These are phyloP conservation scores for Hibiscus mutabilis DNA, from an alignment of 345 rosid genomes.

Conservation along the genomic window DNA sequence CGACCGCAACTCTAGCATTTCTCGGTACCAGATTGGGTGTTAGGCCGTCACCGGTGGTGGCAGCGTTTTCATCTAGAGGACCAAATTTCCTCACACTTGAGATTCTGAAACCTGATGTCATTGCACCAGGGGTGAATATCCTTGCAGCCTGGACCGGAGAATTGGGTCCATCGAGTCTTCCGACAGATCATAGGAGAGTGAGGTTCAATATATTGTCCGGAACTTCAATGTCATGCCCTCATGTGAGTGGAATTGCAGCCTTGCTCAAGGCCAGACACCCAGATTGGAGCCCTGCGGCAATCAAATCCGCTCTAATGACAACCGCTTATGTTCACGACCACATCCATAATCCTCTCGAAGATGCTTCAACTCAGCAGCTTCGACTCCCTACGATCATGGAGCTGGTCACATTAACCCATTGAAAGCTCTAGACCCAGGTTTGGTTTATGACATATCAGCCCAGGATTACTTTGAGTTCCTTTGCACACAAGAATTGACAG, in stretches of 20 bases:
- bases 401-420: conserved; percentile 82
- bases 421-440: conserved; percentile 79
- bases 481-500: conserved; percentile 59
- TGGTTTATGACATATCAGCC: conserved; percentile 67
- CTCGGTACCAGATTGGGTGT: conserved; percentile 53
- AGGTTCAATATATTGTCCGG: conserved; percentile 81
- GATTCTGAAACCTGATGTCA: conserved; percentile 62
- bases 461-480: conserved; percentile 85
- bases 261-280: conserved; percentile 83
- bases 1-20: conserved; percentile 44
- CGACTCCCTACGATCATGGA: conserved; percentile 69
- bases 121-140: conserved; percentile 75
- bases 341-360: conserved; percentile 42
- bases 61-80: conserved; percentile 73
- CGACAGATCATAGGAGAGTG: conserved; percentile 58
- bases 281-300: conserved; percentile 86
- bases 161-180: conserved; percentile 65
- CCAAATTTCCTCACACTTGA: conserved; percentile 53
- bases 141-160: conserved; percentile 74
- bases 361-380: conserved; percentile 50
- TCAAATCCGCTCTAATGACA: conserved; percentile 92
- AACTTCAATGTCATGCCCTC: conserved; percentile 97
- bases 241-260: conserved; percentile 90
- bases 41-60: conserved; percentile 65
- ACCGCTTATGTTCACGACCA: conserved; percentile 92